Evolutionary conservation across 1,139 yeast genomes (phyloP), one percentile per base, ranked within the genome.

Genomic region (Scheffersomyces illinoinensis): DNA sequence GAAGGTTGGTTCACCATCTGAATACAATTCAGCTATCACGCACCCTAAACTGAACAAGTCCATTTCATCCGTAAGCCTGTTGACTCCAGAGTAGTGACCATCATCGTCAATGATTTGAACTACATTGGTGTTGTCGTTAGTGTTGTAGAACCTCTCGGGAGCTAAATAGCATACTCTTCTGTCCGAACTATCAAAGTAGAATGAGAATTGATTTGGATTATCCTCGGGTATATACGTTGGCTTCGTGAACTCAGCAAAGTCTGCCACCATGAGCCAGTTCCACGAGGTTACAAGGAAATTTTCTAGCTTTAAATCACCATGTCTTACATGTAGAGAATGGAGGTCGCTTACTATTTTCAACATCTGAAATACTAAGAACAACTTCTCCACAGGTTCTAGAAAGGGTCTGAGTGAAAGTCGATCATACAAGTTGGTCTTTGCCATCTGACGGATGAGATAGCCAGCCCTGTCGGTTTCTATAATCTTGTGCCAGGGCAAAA

Each of bases 381-480:
- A 82, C 73, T 92, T 90, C 71, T 95, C 98, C 53, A 90, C 83
- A 4, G 86, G 83, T 62, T 90, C 95, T 54, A 93, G 77, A 71
- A 93, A 95, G 0, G 99, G 98, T 54, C 98, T 79, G 2, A 95
- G 85, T 50, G 97, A 90, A 57, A 95, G 79, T 61, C 98, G 76
- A 69, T 96, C 99, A 68, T 93, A 93, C 46, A 93, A 75, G 67
- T 91, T 93, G 50, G 90, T 87, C 65, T 88, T 85, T 58, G 91
- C 78, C 77, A 86, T 87, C 66, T 93, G 98, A 58, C 99, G 82
- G 58, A 93, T 86, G 56, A 93, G 74, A 73, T 95, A 96, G 0
- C 96, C 97, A 0, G 98, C 98, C 57, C 98, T 80, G 59, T 91
- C 97, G 0, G 98, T 92, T 69, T 93, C 98, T 24, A 93, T 81